Conservation (phyloP, 2,329 filamentous ascomycete species). For the Talaromyces sp. region DNA sequence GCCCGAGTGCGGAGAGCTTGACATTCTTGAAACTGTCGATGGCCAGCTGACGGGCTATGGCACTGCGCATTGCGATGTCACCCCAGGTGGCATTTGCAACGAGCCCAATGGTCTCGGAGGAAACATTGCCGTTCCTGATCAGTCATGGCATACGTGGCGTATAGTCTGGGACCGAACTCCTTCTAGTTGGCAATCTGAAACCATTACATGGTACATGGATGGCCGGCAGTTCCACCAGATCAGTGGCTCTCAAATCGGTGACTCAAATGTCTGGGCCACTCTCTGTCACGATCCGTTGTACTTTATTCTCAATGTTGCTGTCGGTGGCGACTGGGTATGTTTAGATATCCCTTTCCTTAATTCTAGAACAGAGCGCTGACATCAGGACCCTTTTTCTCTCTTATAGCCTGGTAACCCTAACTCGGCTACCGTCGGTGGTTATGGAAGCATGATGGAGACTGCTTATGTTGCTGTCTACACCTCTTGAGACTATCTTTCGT, state of each 20-base stretch:
- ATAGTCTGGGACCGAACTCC: conserved; percentile 9
- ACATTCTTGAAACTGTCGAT: conserved; percentile 10
- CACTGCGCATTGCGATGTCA: conserved; percentile 10
- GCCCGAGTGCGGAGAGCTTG: conserved; percentile 9
- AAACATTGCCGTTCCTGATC: conserved; percentile 5
- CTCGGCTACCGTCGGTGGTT: conserved; percentile 5
- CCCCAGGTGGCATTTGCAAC: conserved; percentile 8
- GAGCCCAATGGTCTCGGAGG: conserved; percentile 5
- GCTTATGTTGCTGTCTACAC: conserved; percentile 8
- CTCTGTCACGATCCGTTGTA: conserved; percentile 10
- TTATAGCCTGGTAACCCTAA: conserved; percentile 8
- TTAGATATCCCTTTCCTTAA: background rate
- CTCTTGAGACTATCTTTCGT: background rate
- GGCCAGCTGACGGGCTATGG: conserved; percentile 9
- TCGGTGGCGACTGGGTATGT: conserved; percentile 10
- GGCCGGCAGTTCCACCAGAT: conserved; percentile 8
- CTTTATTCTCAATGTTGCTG: conserved; percentile 11
- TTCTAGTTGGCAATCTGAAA: conserved; percentile 7
- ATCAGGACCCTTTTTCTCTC: background rate
- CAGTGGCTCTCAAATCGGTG: conserved; percentile 5
- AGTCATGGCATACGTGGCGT: conserved; percentile 12
- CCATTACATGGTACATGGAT: conserved; percentile 12
- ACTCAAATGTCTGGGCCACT: conserved; percentile 3
- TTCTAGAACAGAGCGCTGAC: background rate
- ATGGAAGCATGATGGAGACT: conserved; percentile 10